Percentiles rank a stretch among this genome's conserved stretches.
These are phyloP conservation scores for Dactylellina parvicollis DNA, from an alignment of 2,329 filamentous ascomycete species.

Conservation along the genomic window DNA sequence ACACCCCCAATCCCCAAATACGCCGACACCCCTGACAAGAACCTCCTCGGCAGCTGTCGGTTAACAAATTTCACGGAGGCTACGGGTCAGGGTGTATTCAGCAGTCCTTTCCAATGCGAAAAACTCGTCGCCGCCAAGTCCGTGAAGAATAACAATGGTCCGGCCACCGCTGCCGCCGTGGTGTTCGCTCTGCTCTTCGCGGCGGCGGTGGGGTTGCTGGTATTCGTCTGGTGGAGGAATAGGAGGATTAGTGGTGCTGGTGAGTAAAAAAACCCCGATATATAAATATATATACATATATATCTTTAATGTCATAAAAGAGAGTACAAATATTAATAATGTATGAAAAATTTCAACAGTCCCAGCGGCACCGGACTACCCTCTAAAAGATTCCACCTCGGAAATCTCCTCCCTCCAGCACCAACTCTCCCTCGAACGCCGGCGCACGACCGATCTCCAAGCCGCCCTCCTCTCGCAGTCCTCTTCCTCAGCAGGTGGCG, in stretches of 20 bases:
- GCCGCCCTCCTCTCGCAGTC: constrained; percentile 34
- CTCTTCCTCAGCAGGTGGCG: background rate
- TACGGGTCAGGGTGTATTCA: background rate
- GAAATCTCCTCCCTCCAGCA: constrained; percentile 22
- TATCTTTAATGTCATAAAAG: background rate
- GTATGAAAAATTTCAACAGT: background rate
- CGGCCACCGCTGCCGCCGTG: constrained; percentile 29
- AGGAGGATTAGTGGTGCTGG: constrained; percentile 7
- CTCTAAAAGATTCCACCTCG: constrained; percentile 12
- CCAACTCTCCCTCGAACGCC: constrained; percentile 35
- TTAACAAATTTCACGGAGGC: constrained; percentile 17
- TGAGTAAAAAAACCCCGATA: background rate
- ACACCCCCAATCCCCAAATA: constrained; percentile 7
- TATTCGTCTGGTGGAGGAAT: constrained; percentile 26
- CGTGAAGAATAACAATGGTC: constrained; percentile 18
- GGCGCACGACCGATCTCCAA: constrained; percentile 28
- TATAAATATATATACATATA: background rate
- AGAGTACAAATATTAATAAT: background rate
- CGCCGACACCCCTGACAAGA: constrained; percentile 17
- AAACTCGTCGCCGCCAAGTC: constrained; percentile 24
- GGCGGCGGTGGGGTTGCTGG: constrained; percentile 2
- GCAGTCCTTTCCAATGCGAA: constrained; percentile 18
- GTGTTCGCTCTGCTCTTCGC: constrained; percentile 34
- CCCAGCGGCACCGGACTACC: background rate
- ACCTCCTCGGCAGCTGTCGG: constrained; percentile 14